Evolutionary conservation across 169 alveolate genomes (phyloP), one percentile per base, ranked within the genome.

Genomic region (Plasmodium knowlesi): DNA sequence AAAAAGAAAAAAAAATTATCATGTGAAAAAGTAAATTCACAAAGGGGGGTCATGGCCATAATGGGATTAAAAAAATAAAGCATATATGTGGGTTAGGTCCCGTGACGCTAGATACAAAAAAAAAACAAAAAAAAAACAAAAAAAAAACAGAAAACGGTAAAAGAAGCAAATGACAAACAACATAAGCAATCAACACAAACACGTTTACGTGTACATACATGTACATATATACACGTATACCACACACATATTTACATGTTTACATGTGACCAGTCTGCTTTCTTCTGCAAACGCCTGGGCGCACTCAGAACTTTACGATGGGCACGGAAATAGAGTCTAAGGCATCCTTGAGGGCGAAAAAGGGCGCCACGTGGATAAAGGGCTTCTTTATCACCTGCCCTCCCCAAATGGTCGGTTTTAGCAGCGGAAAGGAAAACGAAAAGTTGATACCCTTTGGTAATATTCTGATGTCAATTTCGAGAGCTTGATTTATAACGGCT

Each of bases 331-430:
- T 89, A 19, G 94, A 78, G 73, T 89, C 94, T 34, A 61, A 79
- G 4, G 89, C 61, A 61, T 89, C 94, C 82, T 89, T 89, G n/a
- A 89, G 80, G 22, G 82, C 46, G 82, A 79, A 89, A 79, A 89
- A 89, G 19, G 94, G 94, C 73, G 41, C 43, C 53, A 89, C 76
- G 71, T 72, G 53, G 82, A 89, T 89, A 71, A 89, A 89, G 53
- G 94, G 94, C 53, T 61, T 89, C 34, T 79, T 89, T 41, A 89
- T 89, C 34, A 89, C 50, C 30, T 89, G 83, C 22, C 94, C 94
- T 50, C 80, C 61, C n/a, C 41, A 80, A 5, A 34, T 89, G 34
- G 43, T 78, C 28, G 90, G 94, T 79, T 79, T 78, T 39, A 89
- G 71, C 71, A 89, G 25, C 10, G 89, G 30, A 28, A 89, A 79